Evolutionary conservation across 371 early-diverging fungal species (phyloP), one percentile per base, ranked within the genome.

Genomic region (Choanephora cucurbitarum): DNA sequence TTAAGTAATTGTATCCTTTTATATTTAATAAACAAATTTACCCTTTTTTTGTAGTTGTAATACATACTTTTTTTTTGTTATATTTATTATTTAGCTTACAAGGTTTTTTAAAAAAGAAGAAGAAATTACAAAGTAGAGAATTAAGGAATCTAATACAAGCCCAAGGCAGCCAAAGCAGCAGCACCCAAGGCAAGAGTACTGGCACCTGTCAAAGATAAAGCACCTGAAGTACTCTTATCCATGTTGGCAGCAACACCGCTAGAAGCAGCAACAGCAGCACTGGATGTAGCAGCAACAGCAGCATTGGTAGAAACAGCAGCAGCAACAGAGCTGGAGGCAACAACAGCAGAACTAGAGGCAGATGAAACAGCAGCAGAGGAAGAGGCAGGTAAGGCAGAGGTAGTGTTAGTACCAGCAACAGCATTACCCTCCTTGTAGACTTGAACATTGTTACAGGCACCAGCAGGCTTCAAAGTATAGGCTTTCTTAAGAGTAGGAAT

Each of bases 401-500:
- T 52, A 6, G 57, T 34, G 21, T n/a, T 17, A n/a, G 52, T 23
- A 21, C 15, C 32, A 41, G 41, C 33, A 21, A 31, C 48, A 24
- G 49, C 45, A 28, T 41, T 33, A 17, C 34, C 52, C 31, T 64
- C 70, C 62, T 67, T 73, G 44, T 73, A 73, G 5, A 59, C 39
- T 15, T 49, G 49, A 9, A 58, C 56, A 23, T 64, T 67, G 52
- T 57, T 57, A 54, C 73, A 73, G 10, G 37, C 19, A 39, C 70
- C 73, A 44, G 67, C 67, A 17, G 70, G 60, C 14, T 52, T 60
- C 18, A 69, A 52, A 2, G 49, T 49, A 19, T 69, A 69, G 13
- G 49, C 58, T 19, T 62, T 63, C 45, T 69, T 47, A n/a, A 75
- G 58, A 28, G 50, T 62, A 23, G 75, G 75, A 28, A 72, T 52